These are phyloP conservation scores for Pharnaceum exiguum DNA, from an alignment of 148 eudicot species.

Conservation along the genomic window DNA sequence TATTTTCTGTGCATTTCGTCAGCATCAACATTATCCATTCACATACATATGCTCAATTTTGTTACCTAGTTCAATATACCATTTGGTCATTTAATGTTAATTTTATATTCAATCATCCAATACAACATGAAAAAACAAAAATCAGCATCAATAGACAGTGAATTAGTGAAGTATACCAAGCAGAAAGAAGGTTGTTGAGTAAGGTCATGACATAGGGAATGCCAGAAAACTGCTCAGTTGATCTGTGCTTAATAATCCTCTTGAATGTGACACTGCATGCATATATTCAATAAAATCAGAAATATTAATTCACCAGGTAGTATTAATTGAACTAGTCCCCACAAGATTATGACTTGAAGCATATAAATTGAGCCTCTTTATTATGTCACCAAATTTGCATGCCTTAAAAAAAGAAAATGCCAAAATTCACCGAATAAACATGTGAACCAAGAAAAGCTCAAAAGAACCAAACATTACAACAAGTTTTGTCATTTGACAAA, in stretches of 20 bases:
- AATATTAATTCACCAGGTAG: too few relatives aligned
- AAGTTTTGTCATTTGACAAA: background rate
- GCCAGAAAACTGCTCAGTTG: constrained; percentile 73
- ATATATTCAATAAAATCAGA: constrained; percentile 4
- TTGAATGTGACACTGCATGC: constrained; percentile 59
- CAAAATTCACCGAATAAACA: constrained; percentile 18
- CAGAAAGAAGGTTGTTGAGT: constrained; percentile 75
- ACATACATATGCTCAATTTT: background rate
- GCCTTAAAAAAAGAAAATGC: constrained; percentile 9
- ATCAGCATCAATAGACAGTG: background rate
- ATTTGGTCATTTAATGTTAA: background rate
- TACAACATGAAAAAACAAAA: background rate
- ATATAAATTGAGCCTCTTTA: background rate
- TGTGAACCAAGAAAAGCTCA: constrained; percentile 17
- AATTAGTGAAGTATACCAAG: constrained; percentile 42
- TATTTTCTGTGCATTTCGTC: too few relatives aligned
- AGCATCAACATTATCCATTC: background rate
- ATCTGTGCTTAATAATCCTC: constrained; percentile 55
- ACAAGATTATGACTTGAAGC: constrained; percentile 11
- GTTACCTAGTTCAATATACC: background rate
- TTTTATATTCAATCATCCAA: background rate
- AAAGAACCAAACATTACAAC: background rate
- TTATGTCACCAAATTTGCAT: background rate
- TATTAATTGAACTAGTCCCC: constrained; percentile 11
- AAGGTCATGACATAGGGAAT: constrained; percentile 74